A percentile compares a stretch with the other conserved stretches of the same genome.
phyloP scores from a whole-genome alignment of 2,329 filamentous ascomycete genomes.

The Aspergillus latus region DNA sequence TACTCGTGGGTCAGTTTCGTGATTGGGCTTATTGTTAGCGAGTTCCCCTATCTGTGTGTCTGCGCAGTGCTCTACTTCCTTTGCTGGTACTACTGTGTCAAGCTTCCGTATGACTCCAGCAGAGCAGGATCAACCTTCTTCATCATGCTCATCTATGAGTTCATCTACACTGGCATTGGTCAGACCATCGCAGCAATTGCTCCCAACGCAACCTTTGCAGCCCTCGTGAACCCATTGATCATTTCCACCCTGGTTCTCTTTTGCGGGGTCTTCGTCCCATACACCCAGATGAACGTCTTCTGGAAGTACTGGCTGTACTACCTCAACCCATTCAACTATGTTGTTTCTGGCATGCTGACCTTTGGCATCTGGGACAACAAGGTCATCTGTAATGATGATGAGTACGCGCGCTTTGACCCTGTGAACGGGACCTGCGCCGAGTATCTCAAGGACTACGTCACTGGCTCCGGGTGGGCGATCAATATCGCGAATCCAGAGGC shows the following conservation, averaged over 20 bases:
- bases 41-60: constrained; percentile 67
- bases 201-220: constrained; percentile 64
- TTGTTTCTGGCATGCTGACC: constrained; percentile 29
- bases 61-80: constrained; percentile 66
- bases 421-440: constrained; percentile 54
- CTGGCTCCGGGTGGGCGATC: constrained; percentile 50
- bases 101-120: constrained; percentile 29
- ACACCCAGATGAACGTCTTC: constrained; percentile 31
- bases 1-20: constrained; percentile 75
- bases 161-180: constrained; percentile 70
- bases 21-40: constrained; percentile 66
- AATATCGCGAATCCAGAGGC: constrained; percentile 60
- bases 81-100: constrained; percentile 72
- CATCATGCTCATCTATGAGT: constrained; percentile 70
- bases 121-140: constrained; percentile 57
- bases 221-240: constrained; percentile 73
- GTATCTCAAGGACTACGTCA: constrained; percentile 57
- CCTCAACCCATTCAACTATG: constrained; percentile 34
- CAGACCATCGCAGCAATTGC: constrained; percentile 79
- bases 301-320: constrained; percentile 37
- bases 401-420: constrained; percentile 35
- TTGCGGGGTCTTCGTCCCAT: constrained; percentile 33
- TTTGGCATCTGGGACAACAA: constrained; percentile 28
- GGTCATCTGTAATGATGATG: constrained; percentile 25
- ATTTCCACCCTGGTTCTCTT: constrained; percentile 46